Evolutionary conservation across 352 stramenopile genomes (phyloP), one percentile per base, ranked within the genome.

Genomic region (Globisporangium cederbergense): DNA sequence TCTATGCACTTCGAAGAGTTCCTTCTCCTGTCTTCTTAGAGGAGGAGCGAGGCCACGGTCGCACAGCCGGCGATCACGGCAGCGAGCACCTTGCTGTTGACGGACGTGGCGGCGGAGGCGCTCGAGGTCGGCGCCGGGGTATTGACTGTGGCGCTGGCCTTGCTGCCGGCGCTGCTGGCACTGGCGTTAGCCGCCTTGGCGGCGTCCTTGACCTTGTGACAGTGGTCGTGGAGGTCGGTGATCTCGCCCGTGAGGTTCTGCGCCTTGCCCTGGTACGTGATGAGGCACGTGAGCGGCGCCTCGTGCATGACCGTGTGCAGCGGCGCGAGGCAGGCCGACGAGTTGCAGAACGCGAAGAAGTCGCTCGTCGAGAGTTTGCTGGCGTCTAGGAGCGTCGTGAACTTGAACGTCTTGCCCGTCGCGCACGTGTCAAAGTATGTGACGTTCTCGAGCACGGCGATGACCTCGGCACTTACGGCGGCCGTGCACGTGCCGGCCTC

Each of bases 361-460:
- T 88, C 75, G 13, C 63, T 9, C 32, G 60, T 43, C 32, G 70
- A 76, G 51, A 90, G 78, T 53, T 87, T 79, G 10, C 71, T 59
- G 28, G 74, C 75, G 51, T 81, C 77, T 51, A 86, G 81, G 32
- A 81, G 56, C 22, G 59, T 73, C 65, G 70, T 69, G 60, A 90
- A 40, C 56, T 74, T 81, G 68, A 82, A 90, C 0, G 70, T 84
- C 43, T 66, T 66, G 61, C 72, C 77, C 18, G 67, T 59, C 2
- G 70, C 77, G 60, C 81, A 90, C 60, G 73, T 78, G 66, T 78
- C 65, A 62, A 78, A 86, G 67, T 79, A 83, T 16, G 72, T 76
- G 50, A 63, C 73, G 63, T 90, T 86, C 61, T 73, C 68, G 46
- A 86, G 63, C 42, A 69, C 66, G 7, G 75, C 69, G 43, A 80